These are phyloP conservation scores for Phytophthora pini DNA, from an alignment of 352 stramenopile genomes.

Conservation along the genomic window DNA sequence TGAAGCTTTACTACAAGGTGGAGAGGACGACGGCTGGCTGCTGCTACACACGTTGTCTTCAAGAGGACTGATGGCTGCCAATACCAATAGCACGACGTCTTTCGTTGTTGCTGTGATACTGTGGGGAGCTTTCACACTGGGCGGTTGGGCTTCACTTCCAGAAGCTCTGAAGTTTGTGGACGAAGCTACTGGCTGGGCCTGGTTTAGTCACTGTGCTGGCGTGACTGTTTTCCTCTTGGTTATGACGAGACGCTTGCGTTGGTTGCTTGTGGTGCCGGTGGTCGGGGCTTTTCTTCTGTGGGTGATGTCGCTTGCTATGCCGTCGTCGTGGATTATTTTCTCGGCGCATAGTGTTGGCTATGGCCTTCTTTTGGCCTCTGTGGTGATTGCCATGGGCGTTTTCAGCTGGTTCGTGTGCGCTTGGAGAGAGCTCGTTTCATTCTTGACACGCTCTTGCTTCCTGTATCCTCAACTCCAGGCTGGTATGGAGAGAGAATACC, in stretches of 20 bases:
- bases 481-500: slow-evolving; percentile 78
- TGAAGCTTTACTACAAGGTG: slow-evolving; percentile 31
- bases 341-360: slow-evolving; percentile 85
- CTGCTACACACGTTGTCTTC: slow-evolving; percentile 40
- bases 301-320: slow-evolving; percentile 81
- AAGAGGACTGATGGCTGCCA: slow-evolving; percentile 35
- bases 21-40: slow-evolving; percentile 39
- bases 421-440: slow-evolving; percentile 81
- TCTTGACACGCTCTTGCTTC: slow-evolving; percentile 84
- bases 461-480: slow-evolving; percentile 81
- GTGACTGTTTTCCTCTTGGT: slow-evolving; percentile 78
- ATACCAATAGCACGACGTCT: slow-evolving; percentile 58
- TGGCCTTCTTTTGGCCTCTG: slow-evolving; percentile 69
- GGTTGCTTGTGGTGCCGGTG: slow-evolving; percentile 77
- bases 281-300: slow-evolving; percentile 73
- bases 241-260: slow-evolving; percentile 73
- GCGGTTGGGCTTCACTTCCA: slow-evolving; percentile 80
- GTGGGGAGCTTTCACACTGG: slow-evolving; percentile 77
- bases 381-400: slow-evolving; percentile 82
- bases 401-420: slow-evolving; percentile 83
- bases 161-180: slow-evolving; percentile 86
- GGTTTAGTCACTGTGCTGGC: slow-evolving; percentile 86
- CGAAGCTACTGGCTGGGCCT: slow-evolving; percentile 84
- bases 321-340: slow-evolving; percentile 83
- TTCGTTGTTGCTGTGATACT: slow-evolving; percentile 72